A percentile compares a stretch with the other conserved stretches of the same genome.
Evolutionary conservation across 2,329 filamentous ascomycete species (phyloP).

Genomic region (Penicillium aurantiogriseum): DNA sequence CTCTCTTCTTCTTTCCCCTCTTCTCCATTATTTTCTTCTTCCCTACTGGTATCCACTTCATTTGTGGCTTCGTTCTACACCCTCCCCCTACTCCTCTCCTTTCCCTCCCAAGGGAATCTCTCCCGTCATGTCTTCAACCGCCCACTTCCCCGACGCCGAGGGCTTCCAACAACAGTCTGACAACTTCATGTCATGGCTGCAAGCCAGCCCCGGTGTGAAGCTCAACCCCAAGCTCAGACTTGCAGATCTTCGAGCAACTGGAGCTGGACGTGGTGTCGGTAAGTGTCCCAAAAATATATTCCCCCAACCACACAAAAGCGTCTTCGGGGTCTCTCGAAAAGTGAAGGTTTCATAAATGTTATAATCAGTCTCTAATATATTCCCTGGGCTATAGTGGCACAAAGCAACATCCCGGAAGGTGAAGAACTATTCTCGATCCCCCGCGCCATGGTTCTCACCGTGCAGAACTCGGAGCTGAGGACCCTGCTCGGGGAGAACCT

Average conservation of each 20-base stretch:
- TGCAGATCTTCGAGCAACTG: conserved; percentile 55
- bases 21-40: conserved; percentile 10
- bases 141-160: conserved; percentile 36
- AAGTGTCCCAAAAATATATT: conserved; percentile 35
- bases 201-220: conserved; percentile 49
- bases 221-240: conserved; percentile 60
- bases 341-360: conserved; percentile 13
- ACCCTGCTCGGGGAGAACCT: conserved; percentile 58
- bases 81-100: conserved; percentile 8
- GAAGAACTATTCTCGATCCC: conserved; percentile 80
- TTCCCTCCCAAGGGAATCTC: conserved; percentile 10
- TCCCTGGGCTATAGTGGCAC: conserved; percentile 59
- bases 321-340: conserved; percentile 13
- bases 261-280: conserved; percentile 64
- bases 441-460: conserved; percentile 66
- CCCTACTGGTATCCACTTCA: conserved; percentile 9
- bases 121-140: conserved; percentile 34
- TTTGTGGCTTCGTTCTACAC: not conserved
- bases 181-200: conserved; percentile 59
- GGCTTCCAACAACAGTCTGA: conserved; percentile 49
- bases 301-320: conserved; percentile 20
- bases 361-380: conserved; percentile 23
- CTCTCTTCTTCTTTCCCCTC: conserved; percentile 20
- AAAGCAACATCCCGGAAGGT: conserved; percentile 66
- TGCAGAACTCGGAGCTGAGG: conserved; percentile 68